phyloP scores from a whole-genome alignment of 257 asterid genomes.

The Solanum chiquidenum region DNA sequence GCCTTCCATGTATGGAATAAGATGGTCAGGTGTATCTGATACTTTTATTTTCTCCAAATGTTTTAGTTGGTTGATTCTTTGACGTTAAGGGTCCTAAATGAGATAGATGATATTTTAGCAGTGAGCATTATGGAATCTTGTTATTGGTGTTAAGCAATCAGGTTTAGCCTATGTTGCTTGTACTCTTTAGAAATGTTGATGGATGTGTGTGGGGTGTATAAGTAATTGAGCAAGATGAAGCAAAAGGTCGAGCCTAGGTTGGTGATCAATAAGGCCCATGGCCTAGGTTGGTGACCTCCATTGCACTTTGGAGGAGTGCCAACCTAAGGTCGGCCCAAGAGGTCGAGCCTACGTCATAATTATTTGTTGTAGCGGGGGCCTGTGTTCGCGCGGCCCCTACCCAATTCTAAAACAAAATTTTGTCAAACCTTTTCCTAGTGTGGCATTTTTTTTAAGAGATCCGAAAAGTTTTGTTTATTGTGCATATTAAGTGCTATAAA shows the following conservation, averaged over 20 bases:
- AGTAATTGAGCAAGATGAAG: background rate
- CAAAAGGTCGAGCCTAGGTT: no score
- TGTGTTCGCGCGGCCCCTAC: background rate
- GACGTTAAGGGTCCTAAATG: background rate
- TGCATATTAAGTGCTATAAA: no score
- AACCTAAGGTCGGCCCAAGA: slow-evolving; percentile 23
- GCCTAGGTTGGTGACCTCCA: slow-evolving; percentile 11
- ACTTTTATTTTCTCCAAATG: background rate
- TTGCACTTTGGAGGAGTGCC: slow-evolving; percentile 24
- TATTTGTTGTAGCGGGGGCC: background rate
- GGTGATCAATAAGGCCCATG: slow-evolving; percentile 7
- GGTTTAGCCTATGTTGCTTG: no score
- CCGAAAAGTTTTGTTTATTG: no score
- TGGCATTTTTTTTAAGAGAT: no score
- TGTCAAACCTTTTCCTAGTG: no score
- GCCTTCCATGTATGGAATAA: background rate
- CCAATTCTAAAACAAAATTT: background rate
- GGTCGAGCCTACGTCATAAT: slow-evolving; percentile 20
- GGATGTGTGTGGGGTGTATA: background rate
- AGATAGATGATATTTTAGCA: background rate
- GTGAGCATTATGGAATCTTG: background rate
- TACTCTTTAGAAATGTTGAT: no score
- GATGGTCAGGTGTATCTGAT: background rate
- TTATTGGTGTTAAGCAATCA: background rate
- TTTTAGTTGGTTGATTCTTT: background rate